Base-by-base conservation (phyloP, 108 stramenopile species). In the Thalassiosira profunda region DNA sequence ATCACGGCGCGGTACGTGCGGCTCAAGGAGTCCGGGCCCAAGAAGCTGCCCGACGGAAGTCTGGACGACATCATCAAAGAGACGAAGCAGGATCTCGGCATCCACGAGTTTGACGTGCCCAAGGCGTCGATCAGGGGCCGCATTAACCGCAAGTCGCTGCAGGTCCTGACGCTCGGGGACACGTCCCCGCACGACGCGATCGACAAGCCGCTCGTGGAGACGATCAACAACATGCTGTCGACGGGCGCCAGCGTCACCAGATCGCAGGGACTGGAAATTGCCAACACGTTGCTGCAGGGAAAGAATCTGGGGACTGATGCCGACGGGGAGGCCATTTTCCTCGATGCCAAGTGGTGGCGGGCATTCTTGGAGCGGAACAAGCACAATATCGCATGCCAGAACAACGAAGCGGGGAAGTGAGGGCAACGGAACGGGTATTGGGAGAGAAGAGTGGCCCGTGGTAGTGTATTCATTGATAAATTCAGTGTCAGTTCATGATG, bases 311-410 rank as follows among this genome's bases (percentile, higher is more conserved):
- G 45, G 15, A 55, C 42, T 21, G 65, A 67, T 31, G 41, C 29
- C 24, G 6, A 42, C 10, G 55, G 55, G 36, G 46, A 68, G 17
- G 17, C 36, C 15, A 44, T 45, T 25, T 15, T 28, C 9, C 15
- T 68, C 6, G 54, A 68, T 58, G 67, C 67, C 2, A 25, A 41
- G 33, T 68, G 67, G 67, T 68, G 67, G 67, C 56, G 26, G 6
- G 30, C 3, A 15, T 68, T 68, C 29, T 26, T 57, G 4, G 12
- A 56, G 3, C 55, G 67, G 7, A 58, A 45, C 18, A 55, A 68
- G 29, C 54, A 53, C 6, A 52, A 52, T n/a, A n/a, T n/a, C n/a
- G n/a, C n/a, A n/a, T n/a, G n/a, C n/a, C n/a, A n/a, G n/a, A n/a
- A n/a, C n/a, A n/a, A n/a, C n/a, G n/a, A n/a, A n/a, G n/a, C n/a